Evolutionary conservation across 2,329 filamentous ascomycete species (phyloP).

Genomic region (Colletotrichum karsti): DNA sequence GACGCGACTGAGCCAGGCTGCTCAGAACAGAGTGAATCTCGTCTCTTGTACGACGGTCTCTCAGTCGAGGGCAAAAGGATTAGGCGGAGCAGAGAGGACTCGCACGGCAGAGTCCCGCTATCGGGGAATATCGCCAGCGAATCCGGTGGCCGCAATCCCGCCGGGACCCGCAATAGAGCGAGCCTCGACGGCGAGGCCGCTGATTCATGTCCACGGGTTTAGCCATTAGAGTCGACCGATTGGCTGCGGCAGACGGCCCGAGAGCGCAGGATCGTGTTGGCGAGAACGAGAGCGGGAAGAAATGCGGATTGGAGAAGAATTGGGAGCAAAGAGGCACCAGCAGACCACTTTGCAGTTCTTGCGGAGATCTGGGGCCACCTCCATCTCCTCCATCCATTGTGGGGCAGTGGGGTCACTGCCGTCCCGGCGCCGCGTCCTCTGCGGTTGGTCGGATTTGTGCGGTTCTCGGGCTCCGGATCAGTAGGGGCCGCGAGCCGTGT

Average conservation of each 20-base stretch:
- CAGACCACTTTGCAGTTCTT: constrained; percentile 1
- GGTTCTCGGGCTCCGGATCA: constrained; percentile 28
- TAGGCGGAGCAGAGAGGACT: constrained; percentile 6
- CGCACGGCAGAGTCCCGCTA: constrained; percentile 19
- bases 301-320: background rate
- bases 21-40: constrained; percentile 14
- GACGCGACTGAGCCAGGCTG: constrained; percentile 1
- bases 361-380: constrained; percentile 15
- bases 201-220: constrained; percentile 25
- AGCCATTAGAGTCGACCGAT: constrained; percentile 19
- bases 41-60: constrained; percentile 24
- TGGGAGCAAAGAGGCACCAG: constrained; percentile 6
- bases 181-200: constrained; percentile 23
- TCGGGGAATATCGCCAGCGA: constrained; percentile 10
- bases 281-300: background rate
- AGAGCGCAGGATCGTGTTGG: background rate
- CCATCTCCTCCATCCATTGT: no score
- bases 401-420: constrained; percentile 13
- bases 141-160: constrained; percentile 22
- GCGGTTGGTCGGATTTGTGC: constrained; percentile 21
- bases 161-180: constrained; percentile 18
- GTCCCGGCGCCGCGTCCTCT: background rate
- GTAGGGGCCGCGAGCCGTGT: background rate
- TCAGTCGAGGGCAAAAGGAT: background rate
- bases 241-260: constrained; percentile 18